Conservation (phyloP, 305 asterid species). For the Plantago lanceolata region DNA sequence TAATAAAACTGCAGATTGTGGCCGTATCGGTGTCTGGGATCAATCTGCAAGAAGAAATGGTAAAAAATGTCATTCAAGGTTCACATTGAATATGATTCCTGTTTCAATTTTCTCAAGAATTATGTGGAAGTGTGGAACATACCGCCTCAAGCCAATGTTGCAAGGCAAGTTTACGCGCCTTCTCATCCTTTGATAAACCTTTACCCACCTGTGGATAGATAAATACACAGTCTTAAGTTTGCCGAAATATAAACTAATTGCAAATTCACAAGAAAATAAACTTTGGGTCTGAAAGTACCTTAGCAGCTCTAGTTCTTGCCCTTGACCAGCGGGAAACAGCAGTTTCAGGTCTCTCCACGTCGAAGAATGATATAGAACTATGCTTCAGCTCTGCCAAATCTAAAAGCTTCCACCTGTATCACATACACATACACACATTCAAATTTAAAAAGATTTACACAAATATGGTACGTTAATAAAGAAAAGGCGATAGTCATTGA, state of each 20-base stretch:
- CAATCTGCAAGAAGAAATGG: constrained; percentile 45
- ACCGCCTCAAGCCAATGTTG: constrained; percentile 98
- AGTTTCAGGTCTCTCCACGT: constrained; percentile 65
- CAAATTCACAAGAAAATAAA: too few species aligned
- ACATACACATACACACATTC: neutral
- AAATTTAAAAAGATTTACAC: neutral
- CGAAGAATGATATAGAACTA: constrained; percentile 69
- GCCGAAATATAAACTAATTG: too few species aligned
- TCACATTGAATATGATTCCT: neutral
- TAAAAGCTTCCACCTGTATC: constrained; percentile 73
- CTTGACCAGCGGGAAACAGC: constrained; percentile 84
- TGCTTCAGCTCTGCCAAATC: constrained; percentile 78
- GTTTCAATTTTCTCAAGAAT: neutral
- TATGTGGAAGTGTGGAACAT: constrained; percentile 30
- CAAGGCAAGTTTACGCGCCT: constrained; percentile 87
- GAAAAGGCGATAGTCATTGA: neutral
- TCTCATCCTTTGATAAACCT: constrained; percentile 69
- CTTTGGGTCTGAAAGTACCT: constrained; percentile 31
- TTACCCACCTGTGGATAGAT: constrained; percentile 58
- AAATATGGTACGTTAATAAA: neutral
- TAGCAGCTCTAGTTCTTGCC: constrained; percentile 68
- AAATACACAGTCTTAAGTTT: too few species aligned
- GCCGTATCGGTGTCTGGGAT: constrained; percentile 83
- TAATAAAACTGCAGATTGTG: constrained; percentile 82
- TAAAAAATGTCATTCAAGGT: neutral